Conservation (phyloP, 2,329 filamentous ascomycete species). For the Claviceps purpurea region DNA sequence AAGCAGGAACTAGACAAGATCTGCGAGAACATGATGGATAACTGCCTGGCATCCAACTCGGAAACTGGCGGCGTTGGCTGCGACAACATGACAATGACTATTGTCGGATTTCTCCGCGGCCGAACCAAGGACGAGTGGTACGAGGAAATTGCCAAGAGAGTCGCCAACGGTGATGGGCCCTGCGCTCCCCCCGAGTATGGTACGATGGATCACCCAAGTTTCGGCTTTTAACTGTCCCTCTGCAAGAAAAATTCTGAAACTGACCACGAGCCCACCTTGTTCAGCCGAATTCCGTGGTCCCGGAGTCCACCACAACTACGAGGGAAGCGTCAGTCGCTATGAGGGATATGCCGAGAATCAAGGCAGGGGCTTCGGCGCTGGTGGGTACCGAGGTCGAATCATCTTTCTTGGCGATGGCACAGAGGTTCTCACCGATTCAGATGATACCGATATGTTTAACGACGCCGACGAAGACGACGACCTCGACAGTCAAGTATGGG, state of each 20-base stretch:
- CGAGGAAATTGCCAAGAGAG: conserved; percentile 82
- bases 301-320: conserved; percentile 69
- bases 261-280: conserved; percentile 13
- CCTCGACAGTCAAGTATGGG: conserved; percentile 61
- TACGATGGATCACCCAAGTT: conserved; percentile 45
- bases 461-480: conserved; percentile 76
- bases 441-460: conserved; percentile 91
- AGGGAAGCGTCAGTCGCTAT: conserved; percentile 66
- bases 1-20: conserved; percentile 92
- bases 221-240: conserved; percentile 8
- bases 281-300: conserved; percentile 75
- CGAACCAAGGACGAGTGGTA: conserved; percentile 98
- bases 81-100: conserved; percentile 98
- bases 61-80: conserved; percentile 96
- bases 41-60: conserved; percentile 93
- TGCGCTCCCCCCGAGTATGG: conserved; percentile 99
- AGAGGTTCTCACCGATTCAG: conserved; percentile 76
- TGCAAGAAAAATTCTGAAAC: conserved; percentile 8
- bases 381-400: conserved; percentile 70
- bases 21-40: conserved; percentile 99
- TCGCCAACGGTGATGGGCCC: conserved; percentile 92
- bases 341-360: conserved; percentile 59
- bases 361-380: conserved; percentile 47
- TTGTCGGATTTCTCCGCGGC: conserved; percentile 80
- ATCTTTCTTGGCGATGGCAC: conserved; percentile 94